A percentile compares a stretch with the other conserved stretches of the same genome.
Evolutionary conservation across 164 flowering plant species (phyloP).

Genomic region (Nymphaea thermarum): DNA sequence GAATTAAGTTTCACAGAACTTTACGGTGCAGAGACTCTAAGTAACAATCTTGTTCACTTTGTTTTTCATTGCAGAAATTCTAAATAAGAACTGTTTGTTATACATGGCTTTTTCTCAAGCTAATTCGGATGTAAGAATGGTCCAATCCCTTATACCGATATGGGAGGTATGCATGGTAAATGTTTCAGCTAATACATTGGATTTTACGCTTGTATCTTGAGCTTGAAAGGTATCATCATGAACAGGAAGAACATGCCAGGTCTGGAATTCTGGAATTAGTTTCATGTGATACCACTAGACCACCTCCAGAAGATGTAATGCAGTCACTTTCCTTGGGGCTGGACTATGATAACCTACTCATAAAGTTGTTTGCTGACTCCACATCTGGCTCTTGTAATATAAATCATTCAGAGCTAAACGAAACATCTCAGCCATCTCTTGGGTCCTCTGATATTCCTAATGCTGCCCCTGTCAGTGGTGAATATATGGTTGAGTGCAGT

Average conservation of each 20-base stretch:
- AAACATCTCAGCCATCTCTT: too few species aligned
- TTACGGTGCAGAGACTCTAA: too few species aligned
- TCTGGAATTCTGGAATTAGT: conserved; percentile 40
- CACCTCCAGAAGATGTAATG: too few species aligned
- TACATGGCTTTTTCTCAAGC: conserved; percentile 73
- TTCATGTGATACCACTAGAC: conserved; percentile 10
- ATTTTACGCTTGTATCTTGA: not conserved
- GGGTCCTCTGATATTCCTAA: too few species aligned
- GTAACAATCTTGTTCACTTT: not conserved
- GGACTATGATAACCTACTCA: too few species aligned
- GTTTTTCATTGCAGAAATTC: conserved; percentile 45
- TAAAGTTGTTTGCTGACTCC: too few species aligned
- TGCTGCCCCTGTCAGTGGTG: too few species aligned
- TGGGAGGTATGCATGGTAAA: conserved; percentile 71
- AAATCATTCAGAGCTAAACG: too few species aligned
- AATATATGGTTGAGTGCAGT: too few species aligned
- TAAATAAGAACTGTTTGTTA: conserved; percentile 62
- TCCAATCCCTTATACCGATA: conserved; percentile 89
- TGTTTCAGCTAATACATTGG: not conserved
- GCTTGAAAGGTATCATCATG: not conserved
- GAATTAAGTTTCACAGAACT: too few species aligned
- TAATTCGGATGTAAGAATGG: conserved; percentile 76
- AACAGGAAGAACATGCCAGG: conserved; percentile 79
- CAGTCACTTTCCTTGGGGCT: too few species aligned
- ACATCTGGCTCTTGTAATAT: too few species aligned